Percentiles rank a stretch among this genome's conserved stretches.
phyloP scores from a whole-genome alignment of 495 filamentous ascomycete species.

The Penicillium angulare region DNA sequence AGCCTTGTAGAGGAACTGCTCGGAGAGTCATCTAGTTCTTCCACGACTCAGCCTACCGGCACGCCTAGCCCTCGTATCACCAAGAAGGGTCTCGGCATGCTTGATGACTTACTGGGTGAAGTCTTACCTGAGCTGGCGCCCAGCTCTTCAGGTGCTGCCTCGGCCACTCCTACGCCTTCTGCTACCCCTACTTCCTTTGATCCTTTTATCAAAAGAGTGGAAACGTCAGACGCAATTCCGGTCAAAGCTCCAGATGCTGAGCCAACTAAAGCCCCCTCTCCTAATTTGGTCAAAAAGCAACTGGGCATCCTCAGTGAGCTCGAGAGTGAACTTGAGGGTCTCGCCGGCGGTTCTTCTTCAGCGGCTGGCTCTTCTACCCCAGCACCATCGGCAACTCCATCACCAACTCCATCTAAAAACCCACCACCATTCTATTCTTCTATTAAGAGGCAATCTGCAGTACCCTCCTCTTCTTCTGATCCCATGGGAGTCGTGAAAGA shows the following conservation, averaged over 20 bases:
- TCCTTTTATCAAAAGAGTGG: too few relatives aligned
- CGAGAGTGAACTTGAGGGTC: too few relatives aligned
- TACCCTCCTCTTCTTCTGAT: not conserved
- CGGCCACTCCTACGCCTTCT: not conserved
- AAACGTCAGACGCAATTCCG: too few relatives aligned
- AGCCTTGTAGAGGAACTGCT: not conserved
- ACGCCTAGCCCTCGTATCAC: not conserved
- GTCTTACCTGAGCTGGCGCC: too few relatives aligned
- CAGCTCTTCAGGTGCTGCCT: too few relatives aligned
- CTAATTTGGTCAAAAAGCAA: too few relatives aligned
- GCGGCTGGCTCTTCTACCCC: not conserved
- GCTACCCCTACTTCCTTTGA: not conserved
- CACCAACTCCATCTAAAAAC: not conserved
- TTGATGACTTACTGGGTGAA: too few relatives aligned
- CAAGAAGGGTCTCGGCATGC: not conserved
- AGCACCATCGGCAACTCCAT: not conserved
- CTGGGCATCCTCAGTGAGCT: too few relatives aligned
- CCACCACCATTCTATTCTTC: not conserved
- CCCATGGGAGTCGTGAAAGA: not conserved
- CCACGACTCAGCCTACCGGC: not conserved
- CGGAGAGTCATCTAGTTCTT: not conserved
- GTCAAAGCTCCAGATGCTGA: too few relatives aligned
- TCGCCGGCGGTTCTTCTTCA: too few relatives aligned
- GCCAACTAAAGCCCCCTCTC: too few relatives aligned
- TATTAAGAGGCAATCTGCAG: not conserved